phyloP scores from a whole-genome alignment of 2,329 filamentous ascomycete species.

The Xylaria sp. region DNA sequence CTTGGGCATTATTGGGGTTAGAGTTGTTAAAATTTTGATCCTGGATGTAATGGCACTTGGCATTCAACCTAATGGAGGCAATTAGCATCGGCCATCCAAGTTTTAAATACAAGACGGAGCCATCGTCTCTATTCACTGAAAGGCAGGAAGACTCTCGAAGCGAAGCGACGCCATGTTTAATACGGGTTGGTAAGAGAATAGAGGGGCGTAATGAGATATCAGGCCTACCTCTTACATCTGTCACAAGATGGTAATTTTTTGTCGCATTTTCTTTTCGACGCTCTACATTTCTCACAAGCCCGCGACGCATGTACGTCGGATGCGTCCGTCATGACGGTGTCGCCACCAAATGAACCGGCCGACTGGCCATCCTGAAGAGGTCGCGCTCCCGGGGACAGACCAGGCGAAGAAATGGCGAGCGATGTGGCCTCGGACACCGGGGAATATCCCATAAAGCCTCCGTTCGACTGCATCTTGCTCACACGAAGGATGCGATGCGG shows the following conservation, averaged over 20 bases:
- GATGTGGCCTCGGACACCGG: conserved; percentile 43
- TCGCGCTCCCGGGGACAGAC: conserved; percentile 39
- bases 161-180: background rate
- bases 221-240: conserved; percentile 46
- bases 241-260: conserved; percentile 49
- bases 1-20: conserved; percentile 41
- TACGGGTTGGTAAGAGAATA: background rate
- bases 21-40: conserved; percentile 42
- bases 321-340: conserved; percentile 29
- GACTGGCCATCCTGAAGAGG: conserved; percentile 34
- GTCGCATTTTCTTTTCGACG: conserved; percentile 49
- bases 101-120: background rate
- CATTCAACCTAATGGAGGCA: conserved; percentile 44
- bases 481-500: background rate
- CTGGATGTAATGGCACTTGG: conserved; percentile 49
- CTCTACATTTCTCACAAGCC: conserved; percentile 50
- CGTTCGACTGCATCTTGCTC: conserved; percentile 32
- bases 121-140: background rate
- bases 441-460: conserved; percentile 36
- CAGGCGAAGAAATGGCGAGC: conserved; percentile 39
- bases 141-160: background rate
- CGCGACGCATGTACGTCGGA: conserved; percentile 41
- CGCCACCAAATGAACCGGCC: conserved; percentile 28
- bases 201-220: background rate
- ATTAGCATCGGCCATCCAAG: conserved; percentile 30